Conservation (phyloP, 2,329 filamentous ascomycete genomes). For the Talaromyces pinophilus region DNA sequence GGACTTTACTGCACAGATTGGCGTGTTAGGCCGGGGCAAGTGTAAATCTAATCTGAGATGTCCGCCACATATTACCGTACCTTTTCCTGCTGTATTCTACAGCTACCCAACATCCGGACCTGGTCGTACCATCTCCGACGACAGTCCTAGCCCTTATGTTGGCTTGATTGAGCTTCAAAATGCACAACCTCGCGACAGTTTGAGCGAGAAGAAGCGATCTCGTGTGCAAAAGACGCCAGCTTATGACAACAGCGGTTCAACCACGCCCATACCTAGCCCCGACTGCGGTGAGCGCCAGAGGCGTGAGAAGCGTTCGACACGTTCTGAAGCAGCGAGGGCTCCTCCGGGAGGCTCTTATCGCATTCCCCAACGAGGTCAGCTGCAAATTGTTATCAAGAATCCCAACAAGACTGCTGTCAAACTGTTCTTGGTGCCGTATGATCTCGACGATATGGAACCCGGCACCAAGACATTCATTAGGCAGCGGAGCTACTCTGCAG, state of each 20-base stretch:
- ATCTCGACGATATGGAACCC: constrained; percentile 86
- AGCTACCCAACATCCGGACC: constrained; percentile 73
- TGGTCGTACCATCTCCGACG: constrained; percentile 66
- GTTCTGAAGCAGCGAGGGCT: constrained; percentile 62
- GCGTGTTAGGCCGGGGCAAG: constrained; percentile 83
- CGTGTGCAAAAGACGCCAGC: constrained; percentile 27
- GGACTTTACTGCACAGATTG: constrained; percentile 92
- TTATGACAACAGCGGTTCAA: constrained; percentile 17
- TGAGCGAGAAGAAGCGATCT: constrained; percentile 36
- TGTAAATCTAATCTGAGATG: constrained; percentile 84
- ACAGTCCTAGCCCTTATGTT: constrained; percentile 94
- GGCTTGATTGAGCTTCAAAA: constrained; percentile 90
- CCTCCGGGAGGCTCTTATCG: constrained; percentile 88
- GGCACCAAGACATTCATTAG: constrained; percentile 95
- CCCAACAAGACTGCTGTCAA: constrained; percentile 98
- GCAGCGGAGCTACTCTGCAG: constrained; percentile 88
- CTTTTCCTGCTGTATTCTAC: constrained; percentile 95
- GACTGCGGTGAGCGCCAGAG: constrained; percentile 44
- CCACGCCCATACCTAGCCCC: constrained; percentile 12
- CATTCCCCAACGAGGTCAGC: constrained; percentile 88
- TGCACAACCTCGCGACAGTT: constrained; percentile 59
- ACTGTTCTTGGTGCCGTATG: constrained; percentile 89
- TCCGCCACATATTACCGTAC: constrained; percentile 83
- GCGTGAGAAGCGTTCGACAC: constrained; percentile 61
- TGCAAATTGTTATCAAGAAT: constrained; percentile 97